These are phyloP conservation scores for Grifola frondosa DNA, from an alignment of 1,284 basidiomycete species.

Conservation along the genomic window DNA sequence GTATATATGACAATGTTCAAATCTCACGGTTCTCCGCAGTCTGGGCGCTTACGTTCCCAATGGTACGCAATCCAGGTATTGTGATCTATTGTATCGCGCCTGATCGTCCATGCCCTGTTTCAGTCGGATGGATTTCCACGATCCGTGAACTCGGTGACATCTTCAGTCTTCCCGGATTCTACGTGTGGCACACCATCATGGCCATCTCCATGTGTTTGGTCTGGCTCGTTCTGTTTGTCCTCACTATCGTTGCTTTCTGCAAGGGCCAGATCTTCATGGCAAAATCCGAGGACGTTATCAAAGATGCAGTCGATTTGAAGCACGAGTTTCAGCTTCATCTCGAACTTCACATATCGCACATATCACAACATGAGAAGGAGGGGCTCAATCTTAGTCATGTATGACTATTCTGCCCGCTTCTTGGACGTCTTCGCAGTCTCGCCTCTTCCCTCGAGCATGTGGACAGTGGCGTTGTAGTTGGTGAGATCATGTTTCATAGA, in stretches of 20 bases:
- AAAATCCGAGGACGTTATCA: constrained; percentile 43
- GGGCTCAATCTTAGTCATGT: too few species aligned
- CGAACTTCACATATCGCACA: too few species aligned
- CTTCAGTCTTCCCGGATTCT: constrained; percentile 41
- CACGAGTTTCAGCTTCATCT: too few species aligned
- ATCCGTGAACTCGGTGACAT: constrained; percentile 42
- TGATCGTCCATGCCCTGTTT: not conserved
- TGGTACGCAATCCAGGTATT: constrained; percentile 25
- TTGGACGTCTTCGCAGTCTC: too few species aligned
- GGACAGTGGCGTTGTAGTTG: too few species aligned
- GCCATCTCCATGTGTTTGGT: constrained; percentile 37
- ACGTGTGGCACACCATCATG: constrained; percentile 41
- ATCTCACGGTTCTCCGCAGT: constrained; percentile 21
- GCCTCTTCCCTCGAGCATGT: too few species aligned
- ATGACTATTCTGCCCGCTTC: too few species aligned
- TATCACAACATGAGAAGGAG: too few species aligned
- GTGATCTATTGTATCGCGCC: not conserved
- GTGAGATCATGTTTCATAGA: too few species aligned
- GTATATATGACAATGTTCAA: not conserved
- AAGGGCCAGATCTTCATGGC: constrained; percentile 46
- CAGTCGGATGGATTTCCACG: constrained; percentile 48
- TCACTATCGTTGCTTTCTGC: constrained; percentile 44
- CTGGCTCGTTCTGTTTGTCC: constrained; percentile 41
- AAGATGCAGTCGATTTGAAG: constrained; percentile 30
- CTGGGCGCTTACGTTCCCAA: constrained; percentile 53